phyloP scores from a whole-genome alignment of 2,329 filamentous ascomycete genomes.

The Orbilia quercus region DNA sequence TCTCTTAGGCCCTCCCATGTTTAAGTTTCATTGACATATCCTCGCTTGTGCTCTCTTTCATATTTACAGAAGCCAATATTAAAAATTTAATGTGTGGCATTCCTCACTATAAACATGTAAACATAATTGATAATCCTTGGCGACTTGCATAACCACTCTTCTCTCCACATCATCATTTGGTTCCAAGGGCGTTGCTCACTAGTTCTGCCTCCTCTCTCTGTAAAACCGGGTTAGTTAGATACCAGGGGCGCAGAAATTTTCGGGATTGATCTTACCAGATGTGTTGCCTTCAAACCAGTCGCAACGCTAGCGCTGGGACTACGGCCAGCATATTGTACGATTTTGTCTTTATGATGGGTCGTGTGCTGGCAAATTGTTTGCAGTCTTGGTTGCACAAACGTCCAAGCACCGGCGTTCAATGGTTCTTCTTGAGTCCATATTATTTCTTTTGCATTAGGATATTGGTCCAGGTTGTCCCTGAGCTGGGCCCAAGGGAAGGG shows the following conservation, averaged over 20 bases:
- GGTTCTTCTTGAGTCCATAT: conserved; percentile 99
- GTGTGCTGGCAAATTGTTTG: conserved; percentile 90
- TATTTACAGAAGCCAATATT: conserved; percentile 11
- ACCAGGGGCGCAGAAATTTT: background rate
- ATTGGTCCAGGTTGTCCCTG: conserved; percentile 94
- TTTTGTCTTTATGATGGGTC: conserved; percentile 84
- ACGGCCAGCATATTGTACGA: conserved; percentile 96
- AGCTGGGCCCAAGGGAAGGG: conserved; percentile 99
- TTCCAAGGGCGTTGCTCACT: conserved; percentile 38
- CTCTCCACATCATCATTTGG: conserved; percentile 2
- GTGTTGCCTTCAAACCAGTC: conserved; percentile 86
- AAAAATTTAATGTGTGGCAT: background rate
- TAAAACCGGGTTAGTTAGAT: conserved; percentile 6
- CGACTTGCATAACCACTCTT: background rate
- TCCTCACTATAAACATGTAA: background rate
- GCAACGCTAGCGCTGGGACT: conserved; percentile 93
- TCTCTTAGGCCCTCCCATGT: too few relatives aligned
- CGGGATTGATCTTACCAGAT: conserved; percentile 63
- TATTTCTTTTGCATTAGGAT: conserved; percentile 96
- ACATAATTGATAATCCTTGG: background rate
- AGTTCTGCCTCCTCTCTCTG: conserved; percentile 51
- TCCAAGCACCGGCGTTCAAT: conserved; percentile 96
- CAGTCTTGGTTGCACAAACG: conserved; percentile 94
- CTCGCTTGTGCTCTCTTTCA: background rate
- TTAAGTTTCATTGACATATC: too few relatives aligned